Conservation (phyloP, 2,329 filamentous ascomycete genomes). For the Fusarium brevicatenulatum region DNA sequence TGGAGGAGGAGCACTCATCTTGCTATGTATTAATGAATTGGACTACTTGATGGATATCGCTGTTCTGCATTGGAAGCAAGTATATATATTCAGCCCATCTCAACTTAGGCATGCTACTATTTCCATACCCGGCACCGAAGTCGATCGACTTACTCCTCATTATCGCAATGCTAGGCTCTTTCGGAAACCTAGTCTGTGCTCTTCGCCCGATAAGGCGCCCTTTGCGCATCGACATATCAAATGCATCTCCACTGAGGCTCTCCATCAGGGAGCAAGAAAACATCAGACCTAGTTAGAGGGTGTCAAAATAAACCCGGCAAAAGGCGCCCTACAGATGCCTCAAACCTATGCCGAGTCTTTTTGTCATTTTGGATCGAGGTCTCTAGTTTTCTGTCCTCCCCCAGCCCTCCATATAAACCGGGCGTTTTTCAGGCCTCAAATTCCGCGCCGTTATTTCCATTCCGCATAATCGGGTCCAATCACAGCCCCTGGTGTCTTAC, state of each 20-base stretch:
- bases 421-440: background rate
- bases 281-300: too few relatives aligned
- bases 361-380: too few relatives aligned
- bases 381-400: too few relatives aligned
- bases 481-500: background rate
- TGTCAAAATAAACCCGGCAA: too few relatives aligned
- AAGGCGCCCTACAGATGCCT: too few relatives aligned
- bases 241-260: background rate
- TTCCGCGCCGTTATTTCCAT: background rate
- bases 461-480: background rate
- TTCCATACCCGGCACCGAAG: background rate
- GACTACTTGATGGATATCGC: background rate
- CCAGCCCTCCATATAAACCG: background rate
- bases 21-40: background rate
- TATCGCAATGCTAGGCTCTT: background rate
- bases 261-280: background rate
- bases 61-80: background rate
- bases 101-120: background rate
- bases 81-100: slow-evolving; percentile 3
- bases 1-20: slow-evolving; percentile 18
- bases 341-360: too few relatives aligned
- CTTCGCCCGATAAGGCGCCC: background rate
- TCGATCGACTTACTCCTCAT: background rate
- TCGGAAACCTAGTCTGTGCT: background rate
- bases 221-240: background rate